Percentiles rank a stretch among this genome's conserved stretches.
phyloP scores from a whole-genome alignment of 192 early-diverging fungal species.

The Backusella mclennaniae region DNA sequence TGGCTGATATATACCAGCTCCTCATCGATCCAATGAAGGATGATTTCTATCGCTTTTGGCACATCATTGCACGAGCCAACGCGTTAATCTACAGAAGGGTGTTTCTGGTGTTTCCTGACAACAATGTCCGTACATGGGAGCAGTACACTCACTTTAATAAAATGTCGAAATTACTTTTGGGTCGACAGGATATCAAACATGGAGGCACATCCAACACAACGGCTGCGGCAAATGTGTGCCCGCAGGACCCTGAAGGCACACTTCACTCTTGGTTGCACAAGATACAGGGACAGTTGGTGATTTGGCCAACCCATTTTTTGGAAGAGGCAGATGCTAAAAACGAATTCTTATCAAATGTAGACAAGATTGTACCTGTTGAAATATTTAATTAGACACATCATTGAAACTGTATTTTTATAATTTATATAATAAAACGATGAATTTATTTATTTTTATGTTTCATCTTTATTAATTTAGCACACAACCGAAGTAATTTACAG shows the following conservation, averaged over 20 bases:
- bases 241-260: background rate
- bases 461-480: conserved; percentile 7
- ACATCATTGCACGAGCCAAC: conserved; percentile 57
- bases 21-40: conserved; percentile 67
- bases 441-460: background rate
- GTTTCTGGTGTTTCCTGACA: conserved; percentile 79
- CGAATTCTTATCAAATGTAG: conserved; percentile 25
- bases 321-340: conserved; percentile 26
- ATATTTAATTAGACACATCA: conserved; percentile 27
- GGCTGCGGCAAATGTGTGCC: conserved; percentile 6
- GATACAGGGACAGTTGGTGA: conserved; percentile 38
- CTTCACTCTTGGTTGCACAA: conserved; percentile 2
- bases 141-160: conserved; percentile 41
- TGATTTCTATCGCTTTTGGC: conserved; percentile 62
- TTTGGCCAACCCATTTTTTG: conserved; percentile 38
- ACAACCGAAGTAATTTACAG: conserved; percentile 7
- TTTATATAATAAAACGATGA: background rate
- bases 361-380: conserved; percentile 30
- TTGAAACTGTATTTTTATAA: background rate
- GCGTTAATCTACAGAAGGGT: conserved; percentile 62
- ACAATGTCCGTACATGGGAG: conserved; percentile 68
- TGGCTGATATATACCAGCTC: background rate
- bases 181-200: conserved; percentile 8
- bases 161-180: conserved; percentile 12
- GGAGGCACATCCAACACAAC: conserved; percentile 1